Evolutionary conservation across 140 eudicot genomes (phyloP), one percentile per base, ranked within the genome.

Genomic region (Stevia rebaudiana): DNA sequence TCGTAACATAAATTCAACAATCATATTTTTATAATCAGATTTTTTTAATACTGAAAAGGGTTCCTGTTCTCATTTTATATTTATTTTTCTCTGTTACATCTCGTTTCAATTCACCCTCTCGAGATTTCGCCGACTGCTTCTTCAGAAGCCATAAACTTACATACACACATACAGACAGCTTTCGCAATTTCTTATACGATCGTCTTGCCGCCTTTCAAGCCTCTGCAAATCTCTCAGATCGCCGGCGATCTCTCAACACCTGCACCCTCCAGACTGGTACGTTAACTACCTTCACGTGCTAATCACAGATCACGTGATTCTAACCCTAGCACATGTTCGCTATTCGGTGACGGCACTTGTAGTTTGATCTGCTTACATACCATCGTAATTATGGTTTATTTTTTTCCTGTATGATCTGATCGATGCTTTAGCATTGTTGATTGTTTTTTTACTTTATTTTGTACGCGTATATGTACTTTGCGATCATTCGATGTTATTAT

Each of bases 251-350:
- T 73, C 68, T 70, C 31, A 61, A 37, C 74, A 61, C 78, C 49
- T 52, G n/a, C 54, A 31, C 49, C 49, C 65, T 21, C 43, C 55
- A 67, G 39, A 61, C 76, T 72, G 81, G 81, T 75, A 76, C 61
- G 78, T 70, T 8, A 22, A 30, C 37, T 72, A 31, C 58, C 18
- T 49, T 43, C 76, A 71, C 72, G 71, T 74, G 74, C 79, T 51
- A 70, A 82, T 78, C 81, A 75, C 81, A 51, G 81, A 82, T 82
- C 81, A 74, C 86, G 73, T 71, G 72, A 51, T 55, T 35, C 67
- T 55, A 76, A 73, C 78, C 82, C 83, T 71, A 76, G 39, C 62
- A 65, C 31, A 17, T 39, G 47, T 18, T 15, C n/a, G 3, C 31
- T 24, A 58, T 54, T 37, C 6, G 22, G 10, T 68, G 30, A 58